Conservation (phyloP, 768 basidiomycete species). For the Trametes coccinea region DNA sequence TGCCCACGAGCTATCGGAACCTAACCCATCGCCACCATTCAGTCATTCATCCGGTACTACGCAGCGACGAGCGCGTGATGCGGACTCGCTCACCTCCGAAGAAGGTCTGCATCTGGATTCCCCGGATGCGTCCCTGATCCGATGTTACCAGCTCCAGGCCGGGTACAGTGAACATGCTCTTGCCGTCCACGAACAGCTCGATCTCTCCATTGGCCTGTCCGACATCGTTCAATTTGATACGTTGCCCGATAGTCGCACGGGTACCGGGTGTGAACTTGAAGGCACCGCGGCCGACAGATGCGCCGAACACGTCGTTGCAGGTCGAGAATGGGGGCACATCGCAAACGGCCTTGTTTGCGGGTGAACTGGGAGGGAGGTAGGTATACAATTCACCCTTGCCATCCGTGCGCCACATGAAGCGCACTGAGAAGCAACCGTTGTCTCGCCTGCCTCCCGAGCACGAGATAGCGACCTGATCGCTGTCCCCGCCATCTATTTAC, state of each 20-base stretch:
- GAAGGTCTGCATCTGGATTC: slow-evolving; percentile 77
- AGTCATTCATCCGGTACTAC: too few species aligned
- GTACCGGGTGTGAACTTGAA: slow-evolving; percentile 62
- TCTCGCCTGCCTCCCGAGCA: slow-evolving; percentile 70
- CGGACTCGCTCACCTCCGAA: slow-evolving; percentile 52
- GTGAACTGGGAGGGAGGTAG: slow-evolving; percentile 44
- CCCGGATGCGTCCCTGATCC: slow-evolving; percentile 53
- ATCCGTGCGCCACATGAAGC: slow-evolving; percentile 68
- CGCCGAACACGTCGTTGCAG: slow-evolving; percentile 63
- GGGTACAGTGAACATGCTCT: slow-evolving; percentile 57
- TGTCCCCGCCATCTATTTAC: slow-evolving; percentile 56
- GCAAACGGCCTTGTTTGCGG: slow-evolving; percentile 51
- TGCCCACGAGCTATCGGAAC: slow-evolving; percentile 49
- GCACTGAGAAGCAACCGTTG: slow-evolving; percentile 62
- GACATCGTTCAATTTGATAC: slow-evolving; percentile 71
- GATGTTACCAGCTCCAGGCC: slow-evolving; percentile 56
- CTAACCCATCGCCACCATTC: slow-evolving; percentile 26
- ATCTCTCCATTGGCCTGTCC: slow-evolving; percentile 71
- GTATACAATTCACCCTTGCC: slow-evolving; percentile 44
- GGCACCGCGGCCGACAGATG: slow-evolving; percentile 66
- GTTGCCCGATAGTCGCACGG: slow-evolving; percentile 70
- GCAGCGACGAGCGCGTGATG: too few species aligned
- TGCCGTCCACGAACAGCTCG: slow-evolving; percentile 63
- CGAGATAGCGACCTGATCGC: slow-evolving; percentile 45
- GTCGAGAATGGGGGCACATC: slow-evolving; percentile 48